These are phyloP conservation scores for Jacaranda mimosifolia DNA, from an alignment of 257 asterid species.

Conservation along the genomic window DNA sequence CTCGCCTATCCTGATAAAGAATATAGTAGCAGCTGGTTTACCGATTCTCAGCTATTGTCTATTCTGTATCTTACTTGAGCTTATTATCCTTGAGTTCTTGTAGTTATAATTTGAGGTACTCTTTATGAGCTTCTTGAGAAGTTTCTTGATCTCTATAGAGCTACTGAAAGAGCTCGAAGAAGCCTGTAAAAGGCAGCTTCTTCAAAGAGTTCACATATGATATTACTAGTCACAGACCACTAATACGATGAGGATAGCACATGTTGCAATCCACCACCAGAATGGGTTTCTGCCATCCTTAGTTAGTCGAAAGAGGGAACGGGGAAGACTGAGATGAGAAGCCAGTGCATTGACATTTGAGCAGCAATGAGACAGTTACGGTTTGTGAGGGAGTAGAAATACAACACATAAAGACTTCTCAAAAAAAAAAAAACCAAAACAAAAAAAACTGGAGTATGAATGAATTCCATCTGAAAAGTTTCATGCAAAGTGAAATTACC, in stretches of 20 bases:
- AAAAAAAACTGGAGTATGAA: background rate
- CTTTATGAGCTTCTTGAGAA: background rate
- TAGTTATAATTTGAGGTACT: background rate
- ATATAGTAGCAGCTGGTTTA: background rate
- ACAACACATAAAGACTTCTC: background rate
- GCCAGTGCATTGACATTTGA: background rate
- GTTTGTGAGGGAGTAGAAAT: background rate
- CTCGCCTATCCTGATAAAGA: background rate
- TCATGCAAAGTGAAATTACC: conserved; percentile 16
- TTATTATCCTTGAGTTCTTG: conserved; percentile 8
- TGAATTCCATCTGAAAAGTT: background rate
- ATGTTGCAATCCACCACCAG: background rate
- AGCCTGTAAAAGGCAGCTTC: background rate
- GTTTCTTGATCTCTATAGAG: background rate
- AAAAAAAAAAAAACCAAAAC: background rate
- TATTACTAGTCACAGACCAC: background rate
- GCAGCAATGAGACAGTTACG: background rate
- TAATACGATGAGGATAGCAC: no score
- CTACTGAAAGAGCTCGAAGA: background rate
- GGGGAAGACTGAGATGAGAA: conserved; percentile 21
- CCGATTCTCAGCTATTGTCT: background rate
- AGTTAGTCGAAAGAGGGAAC: background rate
- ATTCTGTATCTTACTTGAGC: background rate
- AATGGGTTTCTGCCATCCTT: background rate
- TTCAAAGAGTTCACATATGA: background rate